Percentiles rank a stretch among this genome's conserved stretches.
Evolutionary conservation across 768 basidiomycete genomes (phyloP).

Genomic region (Tulasnella calospora): DNA sequence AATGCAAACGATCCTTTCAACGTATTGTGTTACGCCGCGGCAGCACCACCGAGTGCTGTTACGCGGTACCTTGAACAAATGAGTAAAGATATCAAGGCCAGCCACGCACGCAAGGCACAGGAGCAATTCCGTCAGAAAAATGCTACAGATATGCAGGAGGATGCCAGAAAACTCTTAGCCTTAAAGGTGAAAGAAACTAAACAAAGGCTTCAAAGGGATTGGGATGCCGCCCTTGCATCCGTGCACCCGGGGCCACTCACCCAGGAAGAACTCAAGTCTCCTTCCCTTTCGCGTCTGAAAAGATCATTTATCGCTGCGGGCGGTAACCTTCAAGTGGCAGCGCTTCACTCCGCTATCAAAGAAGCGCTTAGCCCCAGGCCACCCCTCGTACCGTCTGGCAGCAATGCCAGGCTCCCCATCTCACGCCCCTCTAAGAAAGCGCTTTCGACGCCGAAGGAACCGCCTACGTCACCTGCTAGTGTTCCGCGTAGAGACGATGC

Average conservation of each 20-base stretch:
- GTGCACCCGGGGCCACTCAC: slow-evolving; percentile 51
- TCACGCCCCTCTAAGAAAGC: not conserved
- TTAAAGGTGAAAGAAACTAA: slow-evolving; percentile 63
- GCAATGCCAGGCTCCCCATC: not conserved
- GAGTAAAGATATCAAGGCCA: not conserved
- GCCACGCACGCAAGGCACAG: slow-evolving; percentile 23
- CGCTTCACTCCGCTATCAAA: slow-evolving; percentile 22
- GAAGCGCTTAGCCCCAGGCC: not conserved
- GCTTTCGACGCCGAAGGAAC: not conserved
- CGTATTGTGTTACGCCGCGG: slow-evolving; percentile 20
- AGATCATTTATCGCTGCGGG: slow-evolving; percentile 19
- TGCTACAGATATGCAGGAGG: slow-evolving; percentile 35
- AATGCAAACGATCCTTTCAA: slow-evolving; percentile 15
- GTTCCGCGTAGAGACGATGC: not conserved
- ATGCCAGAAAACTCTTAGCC: slow-evolving; percentile 39
- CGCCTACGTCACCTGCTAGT: not conserved
- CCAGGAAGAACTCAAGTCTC: slow-evolving; percentile 15
- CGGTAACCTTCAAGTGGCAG: not conserved
- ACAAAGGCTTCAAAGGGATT: slow-evolving; percentile 56
- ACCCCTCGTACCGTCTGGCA: not conserved
- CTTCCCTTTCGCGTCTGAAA: not conserved
- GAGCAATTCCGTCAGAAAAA: slow-evolving; percentile 32
- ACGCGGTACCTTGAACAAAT: not conserved
- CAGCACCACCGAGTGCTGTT: slow-evolving; percentile 11
- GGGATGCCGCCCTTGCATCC: slow-evolving; percentile 53